These are phyloP conservation scores for Lonicera japonica DNA, from an alignment of 129 eudicot genomes.

Conservation along the genomic window DNA sequence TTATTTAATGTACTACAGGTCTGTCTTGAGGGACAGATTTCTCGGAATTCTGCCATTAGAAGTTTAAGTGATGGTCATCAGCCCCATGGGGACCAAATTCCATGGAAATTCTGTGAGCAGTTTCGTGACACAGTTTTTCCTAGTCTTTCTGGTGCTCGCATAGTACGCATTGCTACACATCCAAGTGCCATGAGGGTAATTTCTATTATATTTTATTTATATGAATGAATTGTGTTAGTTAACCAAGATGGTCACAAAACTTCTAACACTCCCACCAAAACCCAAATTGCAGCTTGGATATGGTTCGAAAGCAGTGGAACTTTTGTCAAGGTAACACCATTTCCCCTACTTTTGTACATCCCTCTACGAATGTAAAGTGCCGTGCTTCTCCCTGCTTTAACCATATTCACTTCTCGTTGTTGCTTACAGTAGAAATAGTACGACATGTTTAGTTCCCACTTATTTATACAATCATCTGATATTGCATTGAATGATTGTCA, in stretches of 20 bases:
- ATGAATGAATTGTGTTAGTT: neutral
- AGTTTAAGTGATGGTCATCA: constrained; percentile 72
- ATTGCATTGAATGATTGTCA: neutral
- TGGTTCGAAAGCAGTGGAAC: constrained; percentile 86
- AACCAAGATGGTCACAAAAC: neutral
- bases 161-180: constrained; percentile 96
- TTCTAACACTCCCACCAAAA: constrained; percentile 1
- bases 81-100: constrained; percentile 94
- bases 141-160: constrained; percentile 95
- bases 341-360: neutral
- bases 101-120: constrained; percentile 92
- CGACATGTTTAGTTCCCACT: neutral
- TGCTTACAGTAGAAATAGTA: no score
- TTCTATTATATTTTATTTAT: neutral
- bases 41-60: constrained; percentile 63
- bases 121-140: constrained; percentile 80
- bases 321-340: constrained; percentile 59
- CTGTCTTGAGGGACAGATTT: constrained; percentile 83
- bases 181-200: constrained; percentile 92
- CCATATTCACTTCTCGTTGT: neutral
- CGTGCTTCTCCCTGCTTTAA: neutral
- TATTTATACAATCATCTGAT: neutral
- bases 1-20: constrained; percentile 33
- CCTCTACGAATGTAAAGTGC: neutral
- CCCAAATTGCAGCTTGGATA: constrained; percentile 74